Evolutionary conservation across 2,329 filamentous ascomycete species (phyloP), one percentile per base, ranked within the genome.

Genomic region (Exophiala sp.): DNA sequence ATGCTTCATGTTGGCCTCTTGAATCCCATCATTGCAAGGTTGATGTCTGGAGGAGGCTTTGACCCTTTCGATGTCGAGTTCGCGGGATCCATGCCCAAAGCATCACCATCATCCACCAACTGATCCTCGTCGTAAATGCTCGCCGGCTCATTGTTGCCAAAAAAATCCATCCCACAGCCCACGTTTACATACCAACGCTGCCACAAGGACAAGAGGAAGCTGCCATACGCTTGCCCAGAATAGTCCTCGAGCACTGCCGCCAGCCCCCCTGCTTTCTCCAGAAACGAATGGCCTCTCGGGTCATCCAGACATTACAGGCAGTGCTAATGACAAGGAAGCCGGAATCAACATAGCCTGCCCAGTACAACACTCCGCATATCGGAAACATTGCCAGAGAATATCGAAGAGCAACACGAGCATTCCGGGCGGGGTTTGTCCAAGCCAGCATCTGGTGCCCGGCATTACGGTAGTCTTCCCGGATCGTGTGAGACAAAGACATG

Each of bases 161-260:
- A 91, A n/a, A n/a, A 91, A 80, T 13, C 89, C 78, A 57, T 82
- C 78, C 88, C 88, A 93, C 69, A 95, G 77, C 0, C 90, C 91
- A 71, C 89, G 95, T 78, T 98, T 98, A 69, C 95, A 88, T 48
- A 86, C 79, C 68, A 97, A 83, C 2, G 89, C 91, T 53, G 96
- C 73, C 40, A 96, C 88, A 75, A 98, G 81, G 35, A 97, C 78
- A 21, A 85, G 85, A 0, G 93, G 93, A 41, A 98, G 68, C 70
- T 96, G 90, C 93, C 91, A 97, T 8, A 98, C 88, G 66, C 88
- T 95, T 1, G 93, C 90, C 93, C 93, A 98, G 68, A 98, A 98
- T 45, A 98, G 68, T 0, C 85, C 83, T 48, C 88, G 79, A 1
- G 93, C 90, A 14, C 80, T 88, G 1, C 90, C 90, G 60, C 83